A percentile compares a stretch with the other conserved stretches of the same genome.
Conservation (phyloP, 805 yeast genomes). For the Sungouiozyma intestinalis region DNA sequence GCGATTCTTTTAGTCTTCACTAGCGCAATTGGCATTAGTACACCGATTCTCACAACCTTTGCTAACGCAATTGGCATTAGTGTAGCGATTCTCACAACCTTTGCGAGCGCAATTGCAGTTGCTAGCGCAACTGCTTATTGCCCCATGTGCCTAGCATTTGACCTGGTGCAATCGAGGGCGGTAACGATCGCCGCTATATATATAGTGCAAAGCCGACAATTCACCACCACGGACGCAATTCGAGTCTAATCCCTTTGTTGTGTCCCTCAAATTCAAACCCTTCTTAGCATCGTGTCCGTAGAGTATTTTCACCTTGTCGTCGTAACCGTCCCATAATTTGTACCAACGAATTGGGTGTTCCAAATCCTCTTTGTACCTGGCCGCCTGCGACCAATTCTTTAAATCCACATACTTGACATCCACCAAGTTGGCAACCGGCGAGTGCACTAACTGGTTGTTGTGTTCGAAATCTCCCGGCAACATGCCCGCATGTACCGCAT, state of each 20-base stretch:
- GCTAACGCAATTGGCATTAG: no score
- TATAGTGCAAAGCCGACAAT: conserved; percentile 43
- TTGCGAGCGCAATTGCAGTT: no score
- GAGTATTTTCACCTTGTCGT: conserved; percentile 36
- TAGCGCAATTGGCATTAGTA: no score
- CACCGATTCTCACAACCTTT: no score
- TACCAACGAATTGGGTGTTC: conserved; percentile 40
- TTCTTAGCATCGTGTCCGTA: conserved; percentile 86
- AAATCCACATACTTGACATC: conserved; percentile 62
- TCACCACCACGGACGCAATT: conserved; percentile 71
- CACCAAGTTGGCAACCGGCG: conserved; percentile 56
- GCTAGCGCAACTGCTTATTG: no score
- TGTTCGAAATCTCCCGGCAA: conserved; percentile 44
- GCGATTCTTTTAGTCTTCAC: no score
- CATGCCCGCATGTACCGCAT: conserved; percentile 80
- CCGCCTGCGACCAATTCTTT: conserved; percentile 42
- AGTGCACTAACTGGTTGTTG: conserved; percentile 9
- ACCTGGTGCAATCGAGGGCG: conserved; percentile 8
- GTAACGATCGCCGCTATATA: conserved; percentile 6
- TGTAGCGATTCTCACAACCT: no score
- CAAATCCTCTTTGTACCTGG: conserved; percentile 15
- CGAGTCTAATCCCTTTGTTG: conserved; percentile 70
- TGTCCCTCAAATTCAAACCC: conserved; percentile 57
- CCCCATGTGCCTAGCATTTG: conserved; percentile 6
- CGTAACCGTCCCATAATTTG: conserved; percentile 38